phyloP scores from a whole-genome alignment of 2,329 filamentous ascomycete genomes.

The Scleromitrula shiraiana region DNA sequence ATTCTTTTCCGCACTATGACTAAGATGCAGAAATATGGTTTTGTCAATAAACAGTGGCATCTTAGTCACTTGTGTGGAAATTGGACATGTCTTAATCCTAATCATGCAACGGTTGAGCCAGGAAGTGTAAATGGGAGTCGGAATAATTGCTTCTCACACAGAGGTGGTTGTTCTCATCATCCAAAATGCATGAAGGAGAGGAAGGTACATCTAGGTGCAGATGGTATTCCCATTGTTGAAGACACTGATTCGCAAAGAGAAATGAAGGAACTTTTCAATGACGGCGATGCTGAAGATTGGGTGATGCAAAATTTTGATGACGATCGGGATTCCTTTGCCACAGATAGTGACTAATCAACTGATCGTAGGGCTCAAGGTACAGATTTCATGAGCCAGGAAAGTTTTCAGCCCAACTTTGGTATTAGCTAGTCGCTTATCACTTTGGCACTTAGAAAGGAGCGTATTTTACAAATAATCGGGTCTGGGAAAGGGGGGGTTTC shows the following conservation, averaged over 20 bases:
- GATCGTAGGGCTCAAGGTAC: too few species aligned
- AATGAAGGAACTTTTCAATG: background rate
- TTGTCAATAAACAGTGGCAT: conserved; percentile 25
- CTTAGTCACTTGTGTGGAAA: conserved; percentile 29
- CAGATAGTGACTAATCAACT: too few species aligned
- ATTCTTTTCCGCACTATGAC: conserved; percentile 19
- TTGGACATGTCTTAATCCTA: conserved; percentile 28
- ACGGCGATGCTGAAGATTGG: background rate
- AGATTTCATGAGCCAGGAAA: too few species aligned
- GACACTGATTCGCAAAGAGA: background rate
- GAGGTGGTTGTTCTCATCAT: conserved; percentile 19
- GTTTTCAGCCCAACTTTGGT: too few species aligned
- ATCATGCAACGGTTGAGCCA: conserved; percentile 25
- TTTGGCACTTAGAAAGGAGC: too few species aligned
- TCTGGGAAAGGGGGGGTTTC: too few species aligned
- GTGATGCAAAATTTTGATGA: background rate
- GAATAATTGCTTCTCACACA: conserved; percentile 26
- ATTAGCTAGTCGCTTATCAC: too few species aligned
- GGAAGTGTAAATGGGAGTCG: conserved; percentile 20
- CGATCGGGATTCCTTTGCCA: too few species aligned
- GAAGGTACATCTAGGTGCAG: conserved; percentile 18
- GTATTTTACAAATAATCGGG: too few species aligned
- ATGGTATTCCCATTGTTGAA: conserved; percentile 10
- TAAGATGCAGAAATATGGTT: conserved; percentile 23
- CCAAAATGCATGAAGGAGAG: conserved; percentile 24